Base-by-base conservation (phyloP, 2,329 filamentous ascomycete genomes). In the Fusarium nematophilum region DNA sequence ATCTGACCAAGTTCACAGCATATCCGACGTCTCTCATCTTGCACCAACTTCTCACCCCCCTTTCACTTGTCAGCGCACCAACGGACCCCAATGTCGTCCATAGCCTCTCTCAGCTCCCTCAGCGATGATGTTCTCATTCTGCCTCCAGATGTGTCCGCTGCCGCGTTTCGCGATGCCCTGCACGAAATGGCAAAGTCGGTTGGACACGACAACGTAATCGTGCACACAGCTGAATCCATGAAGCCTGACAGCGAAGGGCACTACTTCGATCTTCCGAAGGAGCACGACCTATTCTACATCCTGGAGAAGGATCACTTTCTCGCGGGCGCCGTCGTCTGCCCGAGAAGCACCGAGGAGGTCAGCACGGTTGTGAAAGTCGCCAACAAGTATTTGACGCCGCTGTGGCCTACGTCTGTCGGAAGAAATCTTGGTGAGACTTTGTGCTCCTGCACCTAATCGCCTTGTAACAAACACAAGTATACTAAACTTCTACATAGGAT, bases 371-470 rank as follows among this genome's bases (percentile, higher is more conserved):
- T 54, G 9, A 54, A 49, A 10, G 21, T 49, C 36, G 51, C 51
- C n/a, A 54, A 54, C n/a, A 29, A 33, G 14, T 54, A 42, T 23
- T n/a, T 49, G 5, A 25, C 36, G 13, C 51, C 51, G 5, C 15
- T 55, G 7, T 55, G 45, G 45, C 45, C 52, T 9, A 23, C 44
- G 9, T 55, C 52, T 10, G 50, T 55, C 18, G 52, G 52, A 2
- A 38, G 52, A n/a, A 55, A 55, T 10, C 31, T 44, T 3, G 45
- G 45, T n/a, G n/a, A n/a, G n/a, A n/a, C n/a, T n/a, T n/a, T n/a
- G n/a, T n/a, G n/a, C n/a, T n/a, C n/a, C n/a, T n/a, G n/a, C n/a
- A n/a, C n/a, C n/a, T n/a, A n/a, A n/a, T n/a, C n/a, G n/a, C n/a
- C n/a, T n/a, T n/a, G n/a, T n/a, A n/a, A n/a, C n/a, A n/a, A n/a